A percentile compares a stretch with the other conserved stretches of the same genome.
These are phyloP conservation scores for Curvularia eragrostidis DNA, from an alignment of 2,329 filamentous ascomycete species.

Conservation along the genomic window DNA sequence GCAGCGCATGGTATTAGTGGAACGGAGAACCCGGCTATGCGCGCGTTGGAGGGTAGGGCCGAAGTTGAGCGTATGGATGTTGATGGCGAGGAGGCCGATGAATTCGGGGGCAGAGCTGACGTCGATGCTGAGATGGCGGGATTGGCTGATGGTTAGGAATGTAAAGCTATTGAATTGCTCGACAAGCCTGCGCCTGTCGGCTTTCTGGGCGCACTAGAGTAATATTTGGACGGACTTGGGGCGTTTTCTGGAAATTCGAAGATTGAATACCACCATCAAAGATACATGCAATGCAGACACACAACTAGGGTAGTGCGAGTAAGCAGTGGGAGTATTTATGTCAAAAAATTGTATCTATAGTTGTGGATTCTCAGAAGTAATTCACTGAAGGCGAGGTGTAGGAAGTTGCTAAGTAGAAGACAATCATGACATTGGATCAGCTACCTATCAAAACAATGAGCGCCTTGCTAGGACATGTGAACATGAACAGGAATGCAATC, in stretches of 20 bases:
- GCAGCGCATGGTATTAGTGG: slow-evolving; percentile 72
- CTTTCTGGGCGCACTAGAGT: background rate
- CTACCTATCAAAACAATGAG: background rate
- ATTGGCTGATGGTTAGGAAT: slow-evolving; percentile 25
- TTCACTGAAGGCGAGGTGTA: too few relatives aligned
- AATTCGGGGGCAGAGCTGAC: slow-evolving; percentile 42
- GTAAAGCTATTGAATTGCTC: background rate
- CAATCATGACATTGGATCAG: slow-evolving; percentile 6
- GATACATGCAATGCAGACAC: background rate
- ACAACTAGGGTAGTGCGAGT: background rate
- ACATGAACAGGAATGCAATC: slow-evolving; percentile 3
- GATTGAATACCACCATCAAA: background rate
- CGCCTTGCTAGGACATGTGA: slow-evolving; percentile 7
- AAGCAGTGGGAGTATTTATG: background rate
- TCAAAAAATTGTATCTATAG: background rate
- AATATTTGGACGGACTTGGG: background rate
- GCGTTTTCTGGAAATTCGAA: background rate
- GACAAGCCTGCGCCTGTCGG: background rate
- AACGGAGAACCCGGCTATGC: slow-evolving; percentile 58
- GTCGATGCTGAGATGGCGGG: slow-evolving; percentile 49
- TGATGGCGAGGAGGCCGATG: slow-evolving; percentile 33
- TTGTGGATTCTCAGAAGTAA: background rate
- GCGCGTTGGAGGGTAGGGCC: slow-evolving; percentile 41
- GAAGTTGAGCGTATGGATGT: slow-evolving; percentile 30
- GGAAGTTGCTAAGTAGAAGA: background rate